phyloP scores from a whole-genome alignment of 257 asterid genomes.

The Perilla frutescens region DNA sequence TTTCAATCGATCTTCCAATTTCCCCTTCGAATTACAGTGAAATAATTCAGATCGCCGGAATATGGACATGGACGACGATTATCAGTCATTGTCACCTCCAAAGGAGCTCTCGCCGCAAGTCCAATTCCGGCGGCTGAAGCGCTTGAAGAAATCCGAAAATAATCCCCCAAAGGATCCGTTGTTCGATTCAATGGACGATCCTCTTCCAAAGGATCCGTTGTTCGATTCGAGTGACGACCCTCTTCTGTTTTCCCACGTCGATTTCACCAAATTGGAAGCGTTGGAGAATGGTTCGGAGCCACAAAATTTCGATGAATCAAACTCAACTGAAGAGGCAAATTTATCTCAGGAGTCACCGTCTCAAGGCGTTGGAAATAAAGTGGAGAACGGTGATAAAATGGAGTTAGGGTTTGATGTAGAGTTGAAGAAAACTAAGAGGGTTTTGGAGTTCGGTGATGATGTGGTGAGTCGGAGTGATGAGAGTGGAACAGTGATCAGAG shows the following conservation, averaged over 20 bases:
- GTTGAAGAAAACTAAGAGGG: constrained; percentile 53
- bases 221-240: constrained; percentile 40
- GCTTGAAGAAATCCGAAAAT: constrained; percentile 56
- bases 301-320: constrained; percentile 43
- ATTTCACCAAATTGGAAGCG: constrained; percentile 57
- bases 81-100: constrained; percentile 46
- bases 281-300: constrained; percentile 49
- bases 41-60: neutral
- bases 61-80: constrained; percentile 89
- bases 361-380: constrained; percentile 38
- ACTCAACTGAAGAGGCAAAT: constrained; percentile 36
- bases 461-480: constrained; percentile 30
- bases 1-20: neutral
- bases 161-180: constrained; percentile 30
- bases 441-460: constrained; percentile 53
- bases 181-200: constrained; percentile 37
- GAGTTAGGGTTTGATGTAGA: constrained; percentile 34
- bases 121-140: constrained; percentile 66
- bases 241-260: constrained; percentile 44
- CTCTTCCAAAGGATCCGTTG: constrained; percentile 37
- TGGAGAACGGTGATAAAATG: constrained; percentile 24
- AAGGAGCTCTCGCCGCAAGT: constrained; percentile 48
- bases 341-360: constrained; percentile 46
- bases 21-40: neutral
- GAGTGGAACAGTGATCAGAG: constrained; percentile 28